Evolutionary conservation across 169 alveolate species (phyloP), one percentile per base, ranked within the genome.

Genomic region (Eimeria praecox): DNA sequence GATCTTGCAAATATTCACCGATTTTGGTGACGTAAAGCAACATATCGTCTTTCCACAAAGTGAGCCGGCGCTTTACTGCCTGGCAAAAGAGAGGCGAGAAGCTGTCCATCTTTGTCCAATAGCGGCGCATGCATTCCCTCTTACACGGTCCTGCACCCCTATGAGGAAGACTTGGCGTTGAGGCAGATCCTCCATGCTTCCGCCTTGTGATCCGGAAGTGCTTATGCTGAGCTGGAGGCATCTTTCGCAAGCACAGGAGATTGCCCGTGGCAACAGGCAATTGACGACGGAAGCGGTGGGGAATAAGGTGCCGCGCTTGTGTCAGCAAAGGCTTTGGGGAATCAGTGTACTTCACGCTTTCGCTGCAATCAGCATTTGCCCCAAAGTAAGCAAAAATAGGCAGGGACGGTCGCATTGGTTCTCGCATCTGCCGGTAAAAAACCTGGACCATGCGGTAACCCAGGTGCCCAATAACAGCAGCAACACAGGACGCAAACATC

Each of bases 101-200:
- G 40, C 40, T 83, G 35, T 83, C 91, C 75, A 83, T 62, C 40
- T 62, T 83, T 24, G 91, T 83, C 91, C 91, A 83, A 46, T 83
- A 83, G 52, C 77, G 91, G n/a, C 91, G 91, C 46, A 14, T 24
- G n/a, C 40, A 52, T n/a, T 40, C 88, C 64, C 88, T 24, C 9
- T 20, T 78, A 27, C 42, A 46, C 4, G 40, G 35, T 30, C 46
- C 42, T 22, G 88, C 24, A 5, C 56, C 54, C 33, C 44, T 35
- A 35, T 12, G 49, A 4, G 33, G 54, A 73, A 16, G 83, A 27
- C 38, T 12, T 16, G 54, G 52, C 10, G 54, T 40, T n/a, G 83
- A 73, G 49, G 30, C 20, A 1, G 30, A 35, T 4, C 54, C 83
- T 38, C 27, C 49, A 22, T 16, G 54, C 54, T 10, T 35, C 20